Conservation (phyloP, 257 asterid genomes). For the Plectranthus barbatus region DNA sequence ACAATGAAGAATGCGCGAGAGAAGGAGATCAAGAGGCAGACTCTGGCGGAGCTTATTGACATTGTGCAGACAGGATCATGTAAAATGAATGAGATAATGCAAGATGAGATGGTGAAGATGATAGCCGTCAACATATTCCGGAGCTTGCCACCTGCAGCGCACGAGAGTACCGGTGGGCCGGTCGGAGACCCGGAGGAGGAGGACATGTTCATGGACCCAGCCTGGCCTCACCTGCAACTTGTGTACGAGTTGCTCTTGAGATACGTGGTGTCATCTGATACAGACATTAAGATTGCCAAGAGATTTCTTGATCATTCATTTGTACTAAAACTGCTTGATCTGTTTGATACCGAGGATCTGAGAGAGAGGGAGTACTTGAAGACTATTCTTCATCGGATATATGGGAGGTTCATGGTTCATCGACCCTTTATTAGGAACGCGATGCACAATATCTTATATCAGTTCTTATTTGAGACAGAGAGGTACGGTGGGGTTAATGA, state of each 20-base stretch:
- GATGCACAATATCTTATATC: conserved; percentile 58
- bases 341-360: conserved; percentile 77
- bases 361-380: conserved; percentile 92
- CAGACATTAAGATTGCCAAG: conserved; percentile 67
- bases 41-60: conserved; percentile 69
- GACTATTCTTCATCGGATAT: conserved; percentile 78
- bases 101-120: conserved; percentile 77
- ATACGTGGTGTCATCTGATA: conserved; percentile 59
- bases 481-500: conserved; percentile 69
- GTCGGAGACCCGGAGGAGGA: conserved; percentile 83
- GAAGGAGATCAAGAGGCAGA: conserved; percentile 92
- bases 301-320: no score
- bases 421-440: conserved; percentile 79
- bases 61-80: conserved; percentile 66
- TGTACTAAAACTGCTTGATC: conserved; percentile 51
- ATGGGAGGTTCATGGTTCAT: conserved; percentile 87
- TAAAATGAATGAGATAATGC: conserved; percentile 89
- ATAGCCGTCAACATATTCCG: conserved; percentile 64
- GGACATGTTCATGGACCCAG: conserved; percentile 66
- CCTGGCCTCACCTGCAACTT: conserved; percentile 93
- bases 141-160: conserved; percentile 58
- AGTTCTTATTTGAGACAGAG: conserved; percentile 80
- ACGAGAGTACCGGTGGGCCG: conserved; percentile 45
- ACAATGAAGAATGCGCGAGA: conserved; percentile 72
- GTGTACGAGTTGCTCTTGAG: conserved; percentile 64